Conservation (phyloP, 495 filamentous ascomycete species). For the Hypoxylon trugodes region DNA sequence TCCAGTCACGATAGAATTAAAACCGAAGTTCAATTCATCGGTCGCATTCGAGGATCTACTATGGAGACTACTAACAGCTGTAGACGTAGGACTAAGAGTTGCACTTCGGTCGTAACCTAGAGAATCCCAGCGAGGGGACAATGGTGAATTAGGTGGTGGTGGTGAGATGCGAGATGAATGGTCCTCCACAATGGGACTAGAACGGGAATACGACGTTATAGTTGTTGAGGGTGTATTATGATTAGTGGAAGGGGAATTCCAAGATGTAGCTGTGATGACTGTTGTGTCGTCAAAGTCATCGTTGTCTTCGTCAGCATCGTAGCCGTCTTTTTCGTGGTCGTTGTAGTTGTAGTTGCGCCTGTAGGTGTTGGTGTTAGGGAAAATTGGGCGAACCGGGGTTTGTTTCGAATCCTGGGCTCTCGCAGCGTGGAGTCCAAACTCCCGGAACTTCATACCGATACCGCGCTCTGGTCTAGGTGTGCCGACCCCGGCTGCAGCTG, state of each 20-base stretch:
- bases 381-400: slow-evolving; percentile 35
- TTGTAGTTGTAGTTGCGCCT: slow-evolving; percentile 9
- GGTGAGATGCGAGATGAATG: slow-evolving; percentile 31
- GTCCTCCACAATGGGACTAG: slow-evolving; percentile 31
- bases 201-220: slow-evolving; percentile 32
- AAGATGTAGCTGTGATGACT: slow-evolving; percentile 24
- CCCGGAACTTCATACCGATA: slow-evolving; percentile 31
- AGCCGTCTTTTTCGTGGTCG: slow-evolving; percentile 20
- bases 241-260: slow-evolving; percentile 35
- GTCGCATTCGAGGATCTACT: slow-evolving; percentile 36
- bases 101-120: slow-evolving; percentile 36
- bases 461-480: slow-evolving; percentile 35
- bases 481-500: slow-evolving; percentile 19
- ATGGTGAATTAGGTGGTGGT: slow-evolving; percentile 40
- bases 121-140: slow-evolving; percentile 58
- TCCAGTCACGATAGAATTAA: slow-evolving; percentile 32
- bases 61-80: slow-evolving; percentile 23
- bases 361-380: slow-evolving; percentile 32
- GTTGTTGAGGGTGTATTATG: slow-evolving; percentile 29
- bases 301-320: slow-evolving; percentile 35
- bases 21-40: slow-evolving; percentile 32
- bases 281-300: slow-evolving; percentile 31
- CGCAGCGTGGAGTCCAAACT: slow-evolving; percentile 32
- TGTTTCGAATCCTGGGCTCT: slow-evolving; percentile 38
- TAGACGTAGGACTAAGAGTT: slow-evolving; percentile 32